phyloP scores from a whole-genome alignment of 768 basidiomycete species.

The Amanita polypyramis region DNA sequence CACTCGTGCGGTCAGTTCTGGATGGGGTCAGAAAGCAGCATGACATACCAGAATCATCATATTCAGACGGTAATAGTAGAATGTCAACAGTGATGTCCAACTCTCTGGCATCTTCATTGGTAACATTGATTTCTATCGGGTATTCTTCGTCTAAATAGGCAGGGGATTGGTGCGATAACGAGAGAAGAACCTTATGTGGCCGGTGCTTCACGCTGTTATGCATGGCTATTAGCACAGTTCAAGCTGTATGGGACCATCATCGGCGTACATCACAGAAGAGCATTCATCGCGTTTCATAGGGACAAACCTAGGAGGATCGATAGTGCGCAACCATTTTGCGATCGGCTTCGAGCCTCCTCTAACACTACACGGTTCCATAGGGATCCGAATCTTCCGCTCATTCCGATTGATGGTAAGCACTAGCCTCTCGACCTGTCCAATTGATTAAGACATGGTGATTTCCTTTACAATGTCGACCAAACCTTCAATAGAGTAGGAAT shows the following conservation, averaged over 20 bases:
- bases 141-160: conserved; percentile 79
- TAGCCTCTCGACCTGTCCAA: conserved; percentile 31
- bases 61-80: conserved; percentile 70
- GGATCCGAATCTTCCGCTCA: conserved; percentile 59
- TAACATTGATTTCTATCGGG: conserved; percentile 59
- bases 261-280: conserved; percentile 37
- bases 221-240: conserved; percentile 5
- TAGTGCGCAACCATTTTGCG: conserved; percentile 47
- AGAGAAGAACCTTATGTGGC: conserved; percentile 45
- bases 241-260: background rate
- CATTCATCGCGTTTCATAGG: conserved; percentile 36
- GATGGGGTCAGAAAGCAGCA: background rate
- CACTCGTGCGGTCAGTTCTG: background rate
- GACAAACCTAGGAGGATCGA: conserved; percentile 43
- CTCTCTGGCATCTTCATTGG: conserved; percentile 59
- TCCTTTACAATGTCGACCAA: conserved; percentile 12
- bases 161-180: conserved; percentile 48
- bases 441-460: background rate
- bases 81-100: conserved; percentile 65
- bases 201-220: conserved; percentile 46
- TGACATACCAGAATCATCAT: conserved; percentile 57
- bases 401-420: conserved; percentile 45
- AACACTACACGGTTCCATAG: conserved; percentile 32
- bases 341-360: conserved; percentile 23
- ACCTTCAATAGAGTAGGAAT: conserved; percentile 46